Evolutionary conservation across 2,329 filamentous ascomycete genomes (phyloP), one percentile per base, ranked within the genome.

Genomic region (Rhexocercosporidium sp.): DNA sequence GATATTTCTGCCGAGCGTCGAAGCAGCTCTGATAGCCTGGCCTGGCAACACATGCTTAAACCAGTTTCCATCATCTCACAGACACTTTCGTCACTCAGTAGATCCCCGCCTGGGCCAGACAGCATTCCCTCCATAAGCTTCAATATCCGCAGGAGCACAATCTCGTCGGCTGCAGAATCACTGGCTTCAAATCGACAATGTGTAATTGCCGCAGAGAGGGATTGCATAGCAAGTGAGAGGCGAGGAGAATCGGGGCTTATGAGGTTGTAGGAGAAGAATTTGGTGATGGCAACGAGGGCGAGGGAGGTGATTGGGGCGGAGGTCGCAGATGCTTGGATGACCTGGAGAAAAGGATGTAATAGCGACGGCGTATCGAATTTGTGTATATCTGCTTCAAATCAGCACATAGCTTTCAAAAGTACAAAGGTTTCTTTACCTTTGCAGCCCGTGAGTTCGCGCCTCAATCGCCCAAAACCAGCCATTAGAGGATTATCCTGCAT

Each of bases 51-150:
- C 83, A 99, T 98, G 76, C 94, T 97, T 72, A 99, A 81, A 1
- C 95, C 96, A 1, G 94, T 95, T 78, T 97, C 96, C 95, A 99
- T 98, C 94, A 99, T 98, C 78, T 97, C 94, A 78, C 96, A 99
- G 12, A 99, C 94, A 77, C 95, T 98, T 81, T 98, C 95, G 75
- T 99, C 96, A 66, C 95, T 96, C n/a, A 99, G 83, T 12, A 98
- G 88, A 72, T 96, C 91, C 44, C 96, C 96, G 34, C 95, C 94
- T 0, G 94, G 93, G 0, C 96, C 93, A 18, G 94, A 96, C 75
- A 99, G 90, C 92, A 99, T 97, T 75, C 94, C 92, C 80, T 99
- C 96, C 96, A 99, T 99, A 56, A 99, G 86, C 77, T 97, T 96
- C 67, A 99, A 81, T 74, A 99, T 98, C 81, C 96, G 91, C 65